Evolutionary conservation across 1,284 basidiomycete species (phyloP), one percentile per base, ranked within the genome.

Genomic region (Veloporphyrellus conicus): DNA sequence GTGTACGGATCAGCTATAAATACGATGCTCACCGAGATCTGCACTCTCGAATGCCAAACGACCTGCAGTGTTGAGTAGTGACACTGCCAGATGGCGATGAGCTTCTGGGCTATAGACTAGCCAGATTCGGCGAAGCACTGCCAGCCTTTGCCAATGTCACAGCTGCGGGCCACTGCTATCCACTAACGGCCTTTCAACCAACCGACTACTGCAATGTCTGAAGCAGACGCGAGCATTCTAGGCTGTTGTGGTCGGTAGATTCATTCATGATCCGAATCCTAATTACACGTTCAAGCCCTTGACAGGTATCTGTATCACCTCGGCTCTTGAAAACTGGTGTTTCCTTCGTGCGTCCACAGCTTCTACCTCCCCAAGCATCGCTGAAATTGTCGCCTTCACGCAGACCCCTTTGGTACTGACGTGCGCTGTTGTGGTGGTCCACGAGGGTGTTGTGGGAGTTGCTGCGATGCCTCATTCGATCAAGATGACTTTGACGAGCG

Each of bases 401-500:
- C 22, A 64, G 62, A 53, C n/a, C 47, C 64, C 4, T 62, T 59
- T 32, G 63, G 63, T 32, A 45, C 57, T 18, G 48, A 55, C 19
- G 39, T 33, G 23, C 23, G 23, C 23, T 25, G 23, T 25, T 25
- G 23, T 8, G 48, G 62, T 43, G 66, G 64, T 11, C 48, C 52
- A 22, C 49, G 49, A 45, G 64, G 62, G 10, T 67, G 61, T 32
- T 64, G 64, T 33, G 52, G 54, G 16, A 52, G 57, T 36, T 68
- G 66, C 33, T 64, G 43, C 15, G 52, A 63, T 18, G 53, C 55
- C 12, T 60, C 60, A 22, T 68, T 68, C 45, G 35, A 68, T 44
- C 23, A 55, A 11, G 63, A 68, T 34, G 50, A 55, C 43, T 59
- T 67, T 42, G 65, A 68, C 28, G 64, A 67, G 35, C 62, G 50